Percentiles rank a stretch among this genome's conserved stretches.
Evolutionary conservation across 768 basidiomycete genomes (phyloP).

Genomic region (Rossbeevera mucosa): DNA sequence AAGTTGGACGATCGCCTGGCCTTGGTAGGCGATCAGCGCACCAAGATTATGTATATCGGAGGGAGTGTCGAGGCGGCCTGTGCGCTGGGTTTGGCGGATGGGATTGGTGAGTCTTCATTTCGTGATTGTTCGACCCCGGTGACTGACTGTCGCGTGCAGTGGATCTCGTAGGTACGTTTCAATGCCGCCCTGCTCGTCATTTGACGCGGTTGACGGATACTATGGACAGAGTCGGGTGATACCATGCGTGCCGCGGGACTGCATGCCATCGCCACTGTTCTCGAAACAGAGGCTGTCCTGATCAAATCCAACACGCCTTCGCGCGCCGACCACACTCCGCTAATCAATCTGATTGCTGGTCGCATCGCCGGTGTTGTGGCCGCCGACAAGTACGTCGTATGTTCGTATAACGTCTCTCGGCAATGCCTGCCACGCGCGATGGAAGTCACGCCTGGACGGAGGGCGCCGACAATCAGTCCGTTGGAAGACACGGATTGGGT

Average conservation of each 20-base stretch:
- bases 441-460: conserved; percentile 78
- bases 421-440: conserved; percentile 57
- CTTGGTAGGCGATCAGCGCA: conserved; percentile 53
- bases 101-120: conserved; percentile 66
- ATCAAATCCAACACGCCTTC: conserved; percentile 74
- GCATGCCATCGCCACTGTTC: conserved; percentile 85
- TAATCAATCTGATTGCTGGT: conserved; percentile 76
- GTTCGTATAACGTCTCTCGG: conserved; percentile 88
- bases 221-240: conserved; percentile 82
- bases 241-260: conserved; percentile 99
- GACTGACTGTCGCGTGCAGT: conserved; percentile 44
- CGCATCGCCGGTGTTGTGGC: conserved; percentile 93
- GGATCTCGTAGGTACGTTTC: conserved; percentile 79
- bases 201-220: background rate
- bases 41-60: conserved; percentile 91
- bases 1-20: conserved; percentile 52
- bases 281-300: conserved; percentile 86
- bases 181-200: conserved; percentile 23
- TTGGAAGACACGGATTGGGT: conserved; percentile 86
- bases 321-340: conserved; percentile 53
- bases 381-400: conserved; percentile 79
- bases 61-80: conserved; percentile 99
- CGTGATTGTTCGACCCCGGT: background rate
- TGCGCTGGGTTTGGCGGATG: conserved; percentile 92
- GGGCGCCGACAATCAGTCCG: conserved; percentile 83